Percentiles rank a stretch among this genome's conserved stretches.
These are phyloP conservation scores for Pterocarpus santalinus DNA, from an alignment of 306 rosid species.

Conservation along the genomic window DNA sequence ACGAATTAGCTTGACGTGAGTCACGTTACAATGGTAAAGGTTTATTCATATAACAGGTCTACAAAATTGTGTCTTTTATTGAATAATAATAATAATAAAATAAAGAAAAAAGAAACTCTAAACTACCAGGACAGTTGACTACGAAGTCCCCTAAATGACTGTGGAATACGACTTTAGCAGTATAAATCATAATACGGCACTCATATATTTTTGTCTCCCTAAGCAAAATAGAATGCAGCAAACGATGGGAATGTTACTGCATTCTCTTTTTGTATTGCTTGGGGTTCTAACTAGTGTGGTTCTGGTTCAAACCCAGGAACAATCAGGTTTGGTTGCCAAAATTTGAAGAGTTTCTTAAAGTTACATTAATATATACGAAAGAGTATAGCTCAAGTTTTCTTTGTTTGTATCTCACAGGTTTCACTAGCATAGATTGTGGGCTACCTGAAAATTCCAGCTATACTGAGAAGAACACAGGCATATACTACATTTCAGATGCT, in stretches of 20 bases:
- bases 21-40: too few species aligned
- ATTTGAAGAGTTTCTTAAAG: too few species aligned
- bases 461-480: not conserved
- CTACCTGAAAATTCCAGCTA: not conserved
- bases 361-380: too few species aligned
- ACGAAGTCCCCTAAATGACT: too few species aligned
- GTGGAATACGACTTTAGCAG: not conserved
- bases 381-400: too few species aligned
- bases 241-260: conserved; percentile 33
- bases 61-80: too few species aligned
- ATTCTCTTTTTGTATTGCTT: conserved; percentile 28
- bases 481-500: conserved; percentile 59
- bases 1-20: too few species aligned
- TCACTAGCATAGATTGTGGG: conserved; percentile 53
- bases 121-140: too few species aligned
- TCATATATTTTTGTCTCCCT: not conserved
- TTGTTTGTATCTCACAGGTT: conserved; percentile 38
- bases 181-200: conserved; percentile 17
- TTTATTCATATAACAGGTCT: too few species aligned
- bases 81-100: too few species aligned
- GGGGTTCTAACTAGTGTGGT: conserved; percentile 23
- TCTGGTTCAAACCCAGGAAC: conserved; percentile 56
- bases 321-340: conserved; percentile 51
- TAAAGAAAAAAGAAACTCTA: too few species aligned
- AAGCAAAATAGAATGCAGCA: not conserved